Base-by-base conservation (phyloP, 805 yeast species). In the Blastobotrys attinorum region DNA sequence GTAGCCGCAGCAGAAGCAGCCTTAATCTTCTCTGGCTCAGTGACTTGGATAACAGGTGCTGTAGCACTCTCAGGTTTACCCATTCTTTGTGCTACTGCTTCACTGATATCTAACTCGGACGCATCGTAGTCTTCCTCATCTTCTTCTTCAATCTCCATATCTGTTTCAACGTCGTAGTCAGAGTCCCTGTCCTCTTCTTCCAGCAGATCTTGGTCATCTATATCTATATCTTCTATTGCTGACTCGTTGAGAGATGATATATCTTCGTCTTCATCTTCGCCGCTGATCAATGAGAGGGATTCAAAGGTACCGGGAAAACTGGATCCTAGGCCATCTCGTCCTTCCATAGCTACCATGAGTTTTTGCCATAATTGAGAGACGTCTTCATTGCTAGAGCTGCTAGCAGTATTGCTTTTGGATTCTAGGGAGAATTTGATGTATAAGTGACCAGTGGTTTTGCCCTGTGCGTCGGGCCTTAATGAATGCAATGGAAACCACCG, bases 371-470 rank as follows among this genome's bases (percentile, higher is more conserved):
- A 31, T 32, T 43, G 42, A 13, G 31, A 8, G 15, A 44, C 15
- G 16, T 48, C 38, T 6, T 37, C 49, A n/a, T 21, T 31, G 8
- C 25, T 32, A 7, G 21, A 31, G n/a, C n/a, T n/a, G n/a, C n/a
- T n/a, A n/a, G n/a, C n/a, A n/a, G n/a, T n/a, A n/a, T n/a, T n/a
- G n/a, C n/a, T n/a, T 10, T 32, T 22, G 7, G 49, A 40, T 15
- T 42, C 47, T 17, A 51, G 36, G 4, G 44, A 31, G 32, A 47
- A 49, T 25, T 31, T 27, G 29, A 49, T 36, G 29, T 27, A 40
- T 15, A 47, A 17, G 22, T 48, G 48, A 15, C 52, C 51, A 11
- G 39, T 36, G 22, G 17, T 44, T n/a, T n/a, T n/a, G n/a, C n/a
- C n/a, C n/a, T n/a, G n/a, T 4, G 21, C 10, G 15, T 31, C 15